Evolutionary conservation across 2,329 filamentous ascomycete species (phyloP), one percentile per base, ranked within the genome.

Genomic region (Trichoderma atroviride): DNA sequence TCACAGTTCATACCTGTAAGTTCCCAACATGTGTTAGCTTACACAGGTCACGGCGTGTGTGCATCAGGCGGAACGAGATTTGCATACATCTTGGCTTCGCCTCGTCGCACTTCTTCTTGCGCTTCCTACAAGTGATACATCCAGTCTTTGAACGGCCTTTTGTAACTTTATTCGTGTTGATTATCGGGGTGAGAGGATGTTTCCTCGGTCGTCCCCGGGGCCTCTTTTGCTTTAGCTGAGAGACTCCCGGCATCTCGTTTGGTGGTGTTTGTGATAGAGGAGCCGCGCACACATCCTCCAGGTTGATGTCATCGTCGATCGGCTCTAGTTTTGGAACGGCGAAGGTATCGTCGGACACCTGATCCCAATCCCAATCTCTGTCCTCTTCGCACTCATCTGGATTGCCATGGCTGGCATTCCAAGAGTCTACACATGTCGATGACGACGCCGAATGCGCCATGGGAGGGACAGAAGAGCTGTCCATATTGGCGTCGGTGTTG

Each of bases 161-260:
- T 69, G 92, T 89, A 63, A 92, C 81, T 77, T 96, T 96, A 75
- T 86, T 87, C 61, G 88, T 81, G 22, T 84, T 81, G 19, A 83
- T 76, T 43, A 86, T 84, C 0, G 88, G 86, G 9, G 85, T 85
- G 22, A 91, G 82, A 50, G 92, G 91, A 74, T 94, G 89, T 81
- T 97, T 97, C 79, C 93, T 87, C 62, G 94, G 94, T 67, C 94
- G 87, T 40, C 94, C 94, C 75, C 94, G 88, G 74, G 90, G 90
- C 75, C 91, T 85, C 80, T 91, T 91, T 47, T 79, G 77, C 73
- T 87, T 87, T 24, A 79, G 73, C 31, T 80, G 76, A 1, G 77
- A 71, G 55, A 70, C 72, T 33, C 70, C 72, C 14, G 74, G 70
- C n/a, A 72, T 43, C 14, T 75, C 74, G 22, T 72, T 69, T 35